Evolutionary conservation across 306 rosid species (phyloP).

Genomic region (Vachellia pachyceras): DNA sequence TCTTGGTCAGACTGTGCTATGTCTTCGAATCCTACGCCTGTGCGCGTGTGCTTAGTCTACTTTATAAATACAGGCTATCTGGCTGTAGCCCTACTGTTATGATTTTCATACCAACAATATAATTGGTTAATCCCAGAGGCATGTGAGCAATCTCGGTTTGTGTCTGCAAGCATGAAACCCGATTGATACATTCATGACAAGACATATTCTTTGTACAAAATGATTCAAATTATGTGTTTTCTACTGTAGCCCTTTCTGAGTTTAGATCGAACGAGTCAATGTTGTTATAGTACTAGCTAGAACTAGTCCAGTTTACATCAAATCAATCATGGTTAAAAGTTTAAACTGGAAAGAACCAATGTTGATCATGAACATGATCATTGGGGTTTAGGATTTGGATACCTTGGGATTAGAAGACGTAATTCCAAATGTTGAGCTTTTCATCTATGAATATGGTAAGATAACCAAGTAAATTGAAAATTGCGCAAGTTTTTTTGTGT

Average conservation of each 20-base stretch:
- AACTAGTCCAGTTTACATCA: neutral
- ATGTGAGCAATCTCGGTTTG: neutral
- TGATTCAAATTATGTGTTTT: neutral
- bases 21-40: conserved; percentile 45
- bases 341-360: neutral
- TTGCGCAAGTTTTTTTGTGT: neutral
- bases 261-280: neutral
- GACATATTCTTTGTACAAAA: neutral
- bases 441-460: neutral
- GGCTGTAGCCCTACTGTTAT: neutral
- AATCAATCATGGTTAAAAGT: neutral
- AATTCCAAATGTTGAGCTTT: neutral
- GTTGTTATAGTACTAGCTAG: neutral
- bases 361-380: neutral
- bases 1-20: neutral
- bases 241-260: neutral
- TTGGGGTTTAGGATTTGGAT: neutral
- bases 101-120: neutral
- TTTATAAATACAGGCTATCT: neutral
- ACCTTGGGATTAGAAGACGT: neutral
- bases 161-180: neutral
- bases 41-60: conserved; percentile 67
- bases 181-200: neutral
- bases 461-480: too few relatives aligned
- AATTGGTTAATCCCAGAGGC: neutral